These are phyloP conservation scores for Apiospora sp. DNA, from an alignment of 2,329 filamentous ascomycete species.

Conservation along the genomic window DNA sequence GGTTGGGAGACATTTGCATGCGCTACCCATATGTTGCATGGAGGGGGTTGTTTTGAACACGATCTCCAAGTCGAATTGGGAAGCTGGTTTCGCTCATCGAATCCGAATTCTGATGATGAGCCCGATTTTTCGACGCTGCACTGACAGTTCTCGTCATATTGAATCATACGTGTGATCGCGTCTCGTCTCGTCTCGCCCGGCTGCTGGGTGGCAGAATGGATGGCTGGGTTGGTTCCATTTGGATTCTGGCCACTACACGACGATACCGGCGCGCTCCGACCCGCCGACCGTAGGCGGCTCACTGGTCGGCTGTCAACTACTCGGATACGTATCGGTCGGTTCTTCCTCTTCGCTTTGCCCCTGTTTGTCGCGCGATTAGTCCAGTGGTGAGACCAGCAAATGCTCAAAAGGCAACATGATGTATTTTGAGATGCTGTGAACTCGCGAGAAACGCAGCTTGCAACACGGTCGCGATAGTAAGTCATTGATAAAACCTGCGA, in stretches of 20 bases:
- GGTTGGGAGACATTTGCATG: slow-evolving; percentile 9
- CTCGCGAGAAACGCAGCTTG: not conserved
- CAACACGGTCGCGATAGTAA: not conserved
- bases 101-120: not conserved
- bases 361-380: not conserved
- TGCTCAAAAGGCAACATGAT: not conserved
- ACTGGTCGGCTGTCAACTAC: not conserved
- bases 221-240: slow-evolving; percentile 11
- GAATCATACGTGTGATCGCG: not conserved
- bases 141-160: not conserved
- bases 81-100: slow-evolving; percentile 1
- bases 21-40: not conserved
- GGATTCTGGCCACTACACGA: slow-evolving; percentile 4
- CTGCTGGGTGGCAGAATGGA: slow-evolving; percentile 1
- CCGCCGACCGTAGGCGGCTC: not conserved
- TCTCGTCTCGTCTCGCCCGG: not conserved
- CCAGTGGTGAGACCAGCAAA: not conserved
- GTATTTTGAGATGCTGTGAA: slow-evolving; percentile 2
- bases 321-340: not conserved
- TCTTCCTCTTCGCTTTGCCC: not conserved
- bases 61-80: slow-evolving; percentile 16
- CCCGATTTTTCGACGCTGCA: not conserved
- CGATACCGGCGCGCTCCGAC: slow-evolving; percentile 11
- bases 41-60: not conserved
- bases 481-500: slow-evolving; percentile 14